Evolutionary conservation across 164 flowering plant genomes (phyloP), one percentile per base, ranked within the genome.

Genomic region (Cinnamomum micranthum): DNA sequence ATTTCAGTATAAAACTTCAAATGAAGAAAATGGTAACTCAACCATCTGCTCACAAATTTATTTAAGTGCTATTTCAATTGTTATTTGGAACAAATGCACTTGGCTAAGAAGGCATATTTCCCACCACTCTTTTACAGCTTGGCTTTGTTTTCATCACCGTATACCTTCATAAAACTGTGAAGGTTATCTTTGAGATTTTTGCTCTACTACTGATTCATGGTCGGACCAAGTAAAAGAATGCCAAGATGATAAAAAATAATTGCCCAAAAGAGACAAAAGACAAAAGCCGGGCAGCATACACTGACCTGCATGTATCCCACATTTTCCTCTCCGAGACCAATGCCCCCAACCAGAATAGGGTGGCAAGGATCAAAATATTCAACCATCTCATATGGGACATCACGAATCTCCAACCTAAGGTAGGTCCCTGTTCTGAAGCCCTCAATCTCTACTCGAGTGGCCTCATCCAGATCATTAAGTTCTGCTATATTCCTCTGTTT

Each of bases 241-340:
- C 60, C 60, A 2, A 55, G n/a, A 20, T 63, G 24, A 20, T 9
- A 2, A 47, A 47, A 35, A 47, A 20, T 6, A 47, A 2, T 19
- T 15, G 22, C 17, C 1, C 63, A 73, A 27, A 27, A 22, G n/a
- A 66, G 33, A 31, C 6, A 31, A 31, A 31, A 31, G 35, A 17
- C n/a, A 6, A 27, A 13, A 27, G 35, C 6, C 15, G 50, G 52
- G 20, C 23, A 63, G 33, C 2, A 25, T n/a, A 66, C 25, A 58
- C 84, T 72, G 41, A 95, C 99, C 99, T 93, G 97, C 99, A 95
- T 94, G 78, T 89, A 94, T 75, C 99, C 99, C 72, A 84, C 92
- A 82, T 86, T 89, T 76, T 92, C 99, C 80, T 95, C 99, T 66
- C 92, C 95, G 71, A 88, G 87, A 63, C 91, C 90, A 73, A 95